Evolutionary conservation across 179 eudicot species (phyloP), one percentile per base, ranked within the genome.

Genomic region (Patellifolia procumbens): DNA sequence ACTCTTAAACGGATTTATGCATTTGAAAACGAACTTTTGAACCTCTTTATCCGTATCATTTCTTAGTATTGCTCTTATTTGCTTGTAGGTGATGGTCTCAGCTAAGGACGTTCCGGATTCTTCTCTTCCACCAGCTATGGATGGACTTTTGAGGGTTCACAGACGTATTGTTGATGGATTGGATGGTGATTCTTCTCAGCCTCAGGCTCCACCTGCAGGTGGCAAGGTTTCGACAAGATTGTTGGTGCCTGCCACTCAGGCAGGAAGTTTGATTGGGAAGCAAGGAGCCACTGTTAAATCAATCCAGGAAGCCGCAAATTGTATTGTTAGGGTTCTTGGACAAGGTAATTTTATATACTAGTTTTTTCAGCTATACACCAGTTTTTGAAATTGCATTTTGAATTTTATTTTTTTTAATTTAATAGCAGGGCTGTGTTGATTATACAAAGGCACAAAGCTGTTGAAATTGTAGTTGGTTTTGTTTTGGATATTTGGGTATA

Each of bases 221-320:
- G 82, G 83, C 51, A 83, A 81, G 68, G 91, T 90, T 75, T 86
- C 86, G 31, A 92, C 93, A 35, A 92, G 88, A 80, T 81, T 93
- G 83, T 89, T 93, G 42, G 89, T 93, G 75, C 93, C 96, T 48
- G 93, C 97, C 32, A 74, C 89, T 12, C 98, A 92, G 80, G 97
- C 95, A 70, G 98, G 92, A 37, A 90, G 85, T 80, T 83, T 93
- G 86, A 93, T 93, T 62, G 98, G 98, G 69, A 92, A 92, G 77
- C 98, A 93, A 82, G 98, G 98, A 12, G 87, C 89, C 61, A 89
- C 92, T 51, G 82, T 93, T 51, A 93, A 93, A 81, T 84, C 98
- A 19, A 87, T 93, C 66, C 96, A 93, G 83, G 98, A 92, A 78
- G 70, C 84, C n/a, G 84, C 97, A 26, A 74, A 79, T 71, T 93